phyloP scores from a whole-genome alignment of 1,139 yeast species.

The Taiozyma sp. region DNA sequence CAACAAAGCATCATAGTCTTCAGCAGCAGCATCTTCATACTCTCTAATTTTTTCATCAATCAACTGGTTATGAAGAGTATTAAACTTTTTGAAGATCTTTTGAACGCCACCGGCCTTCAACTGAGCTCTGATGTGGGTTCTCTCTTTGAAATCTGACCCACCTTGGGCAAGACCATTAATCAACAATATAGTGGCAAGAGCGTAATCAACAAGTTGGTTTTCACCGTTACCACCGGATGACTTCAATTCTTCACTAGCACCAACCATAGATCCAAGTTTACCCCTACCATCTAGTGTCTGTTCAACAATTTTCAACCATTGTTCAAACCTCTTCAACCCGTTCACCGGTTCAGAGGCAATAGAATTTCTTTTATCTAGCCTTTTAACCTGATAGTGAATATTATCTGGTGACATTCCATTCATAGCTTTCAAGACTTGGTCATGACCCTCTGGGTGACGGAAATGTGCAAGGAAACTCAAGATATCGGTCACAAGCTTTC shows the following conservation, averaged over 20 bases:
- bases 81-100: slow-evolving; percentile 58
- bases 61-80: slow-evolving; percentile 55
- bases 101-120: slow-evolving; percentile 73
- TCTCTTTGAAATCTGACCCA: slow-evolving; percentile 57
- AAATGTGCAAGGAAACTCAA: slow-evolving; percentile 50
- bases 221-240: slow-evolving; percentile 50
- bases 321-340: slow-evolving; percentile 60
- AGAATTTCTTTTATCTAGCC: slow-evolving; percentile 27
- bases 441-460: slow-evolving; percentile 52
- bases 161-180: slow-evolving; percentile 69
- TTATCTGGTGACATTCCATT: slow-evolving; percentile 58
- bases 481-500: slow-evolving; percentile 81
- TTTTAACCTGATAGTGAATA: slow-evolving; percentile 48
- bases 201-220: slow-evolving; percentile 73
- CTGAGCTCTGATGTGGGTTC: slow-evolving; percentile 75
- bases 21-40: slow-evolving; percentile 61
- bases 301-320: slow-evolving; percentile 78
- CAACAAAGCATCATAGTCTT: slow-evolving; percentile 65
- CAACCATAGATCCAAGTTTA: slow-evolving; percentile 83
- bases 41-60: slow-evolving; percentile 63
- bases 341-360: slow-evolving; percentile 24
- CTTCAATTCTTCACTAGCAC: slow-evolving; percentile 86
- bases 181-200: slow-evolving; percentile 71
- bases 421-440: slow-evolving; percentile 58
- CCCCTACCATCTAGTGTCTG: slow-evolving; percentile 85